Conservation (phyloP, 352 stramenopile genomes). For the Nothophytophthora sp. region DNA sequence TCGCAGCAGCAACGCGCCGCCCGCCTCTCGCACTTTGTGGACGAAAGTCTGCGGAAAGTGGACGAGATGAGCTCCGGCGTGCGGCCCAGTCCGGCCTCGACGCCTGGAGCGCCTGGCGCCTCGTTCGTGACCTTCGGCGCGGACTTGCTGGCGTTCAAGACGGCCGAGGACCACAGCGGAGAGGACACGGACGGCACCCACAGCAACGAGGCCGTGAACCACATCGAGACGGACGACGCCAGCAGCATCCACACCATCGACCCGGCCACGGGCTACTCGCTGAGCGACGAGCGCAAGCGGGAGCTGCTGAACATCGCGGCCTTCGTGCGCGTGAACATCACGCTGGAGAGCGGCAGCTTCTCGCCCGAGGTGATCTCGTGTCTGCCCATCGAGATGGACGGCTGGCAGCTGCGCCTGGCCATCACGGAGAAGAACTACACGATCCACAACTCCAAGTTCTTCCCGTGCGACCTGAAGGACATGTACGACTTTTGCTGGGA, state of each 20-base stretch:
- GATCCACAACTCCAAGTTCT: constrained; percentile 89
- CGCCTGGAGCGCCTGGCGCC: constrained; percentile 21
- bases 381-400: constrained; percentile 87
- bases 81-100: constrained; percentile 26
- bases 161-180: constrained; percentile 41
- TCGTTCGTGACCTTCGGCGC: constrained; percentile 27
- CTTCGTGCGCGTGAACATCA: constrained; percentile 84
- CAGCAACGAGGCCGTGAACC: constrained; percentile 41
- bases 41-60: constrained; percentile 71
- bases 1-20: constrained; percentile 47
- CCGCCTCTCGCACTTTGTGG: constrained; percentile 58
- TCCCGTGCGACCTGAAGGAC: constrained; percentile 72
- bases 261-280: constrained; percentile 56
- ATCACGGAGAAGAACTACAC: constrained; percentile 91
- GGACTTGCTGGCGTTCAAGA: constrained; percentile 30
- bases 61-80: constrained; percentile 78
- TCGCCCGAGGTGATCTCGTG: constrained; percentile 85
- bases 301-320: constrained; percentile 73
- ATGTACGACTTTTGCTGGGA: constrained; percentile 90
- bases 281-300: constrained; percentile 64
- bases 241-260: constrained; percentile 50
- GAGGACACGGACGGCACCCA: constrained; percentile 46
- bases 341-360: constrained; percentile 81
- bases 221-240: constrained; percentile 62
- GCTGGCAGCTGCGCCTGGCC: constrained; percentile 79